Percentiles rank a stretch among this genome's conserved stretches.
These are phyloP conservation scores for Tricholoma sp. DNA, from an alignment of 768 basidiomycete species.

Conservation along the genomic window DNA sequence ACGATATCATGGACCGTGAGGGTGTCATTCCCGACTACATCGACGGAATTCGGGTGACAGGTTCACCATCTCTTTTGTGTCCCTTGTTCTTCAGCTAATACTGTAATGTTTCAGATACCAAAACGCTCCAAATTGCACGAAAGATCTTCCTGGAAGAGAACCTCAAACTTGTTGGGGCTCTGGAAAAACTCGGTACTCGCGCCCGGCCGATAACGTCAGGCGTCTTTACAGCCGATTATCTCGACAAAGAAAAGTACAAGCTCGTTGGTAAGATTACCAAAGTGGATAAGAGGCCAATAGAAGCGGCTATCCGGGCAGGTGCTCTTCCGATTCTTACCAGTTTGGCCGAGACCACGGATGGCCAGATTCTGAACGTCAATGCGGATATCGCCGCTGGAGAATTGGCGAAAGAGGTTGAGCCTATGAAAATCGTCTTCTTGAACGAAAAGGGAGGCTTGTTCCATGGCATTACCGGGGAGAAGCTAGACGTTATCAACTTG, in stretches of 20 bases:
- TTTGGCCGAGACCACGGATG: slow-evolving; percentile 89
- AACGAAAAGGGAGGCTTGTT: slow-evolving; percentile 98
- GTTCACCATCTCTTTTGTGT: slow-evolving; percentile 35
- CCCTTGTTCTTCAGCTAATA: background rate
- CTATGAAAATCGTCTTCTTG: slow-evolving; percentile 96
- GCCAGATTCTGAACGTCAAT: slow-evolving; percentile 99
- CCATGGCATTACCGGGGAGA: slow-evolving; percentile 97
- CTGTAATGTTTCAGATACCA: slow-evolving; percentile 56
- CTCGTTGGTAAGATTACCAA: slow-evolving; percentile 94
- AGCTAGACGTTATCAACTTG: slow-evolving; percentile 92
- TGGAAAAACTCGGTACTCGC: slow-evolving; percentile 93
- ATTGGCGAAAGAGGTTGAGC: slow-evolving; percentile 95
- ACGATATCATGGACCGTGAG: slow-evolving; percentile 87
- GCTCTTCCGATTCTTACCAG: slow-evolving; percentile 94
- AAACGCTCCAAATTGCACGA: slow-evolving; percentile 91
- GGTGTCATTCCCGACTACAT: slow-evolving; percentile 96
- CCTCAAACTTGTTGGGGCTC: slow-evolving; percentile 85
- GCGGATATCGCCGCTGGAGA: slow-evolving; percentile 98
- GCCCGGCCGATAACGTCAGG: slow-evolving; percentile 97
- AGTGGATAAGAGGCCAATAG: slow-evolving; percentile 94
- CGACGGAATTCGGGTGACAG: slow-evolving; percentile 95
- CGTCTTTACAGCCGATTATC: slow-evolving; percentile 95
- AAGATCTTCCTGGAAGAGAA: slow-evolving; percentile 98
- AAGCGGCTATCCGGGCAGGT: slow-evolving; percentile 94
- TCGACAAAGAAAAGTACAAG: slow-evolving; percentile 92